These are phyloP conservation scores for Marchantia polymorpha DNA, from an alignment of 225 moss, liverwort and hornwort genomes.

Conservation along the genomic window DNA sequence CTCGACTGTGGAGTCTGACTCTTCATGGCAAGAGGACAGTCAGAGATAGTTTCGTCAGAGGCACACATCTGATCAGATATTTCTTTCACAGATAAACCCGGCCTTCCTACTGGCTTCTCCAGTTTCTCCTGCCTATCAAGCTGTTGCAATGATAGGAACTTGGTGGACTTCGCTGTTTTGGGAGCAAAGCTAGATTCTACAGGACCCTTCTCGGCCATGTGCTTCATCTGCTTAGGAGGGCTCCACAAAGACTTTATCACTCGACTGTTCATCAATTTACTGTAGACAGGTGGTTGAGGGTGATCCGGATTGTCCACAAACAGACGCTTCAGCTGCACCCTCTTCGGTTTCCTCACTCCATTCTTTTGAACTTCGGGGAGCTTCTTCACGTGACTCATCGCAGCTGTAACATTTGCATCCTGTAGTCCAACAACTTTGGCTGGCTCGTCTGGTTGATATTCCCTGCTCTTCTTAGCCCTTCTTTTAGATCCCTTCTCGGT, in stretches of 20 bases:
- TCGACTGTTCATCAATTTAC: constrained; percentile 22
- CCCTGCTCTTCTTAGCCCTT: not conserved
- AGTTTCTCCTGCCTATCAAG: constrained; percentile 31
- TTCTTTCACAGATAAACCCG: not conserved
- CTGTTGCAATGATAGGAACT: constrained; percentile 38
- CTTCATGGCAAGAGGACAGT: constrained; percentile 15
- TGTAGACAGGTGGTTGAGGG: constrained; percentile 1
- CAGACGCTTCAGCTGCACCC: constrained; percentile 45
- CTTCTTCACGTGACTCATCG: constrained; percentile 28
- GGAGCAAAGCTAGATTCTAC: constrained; percentile 11
- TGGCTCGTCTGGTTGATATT: not conserved
- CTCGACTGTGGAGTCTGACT: constrained; percentile 18
- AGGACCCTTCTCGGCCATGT: constrained; percentile 15
- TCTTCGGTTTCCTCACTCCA: constrained; percentile 44
- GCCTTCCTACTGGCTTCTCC: not conserved
- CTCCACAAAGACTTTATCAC: constrained; percentile 46
- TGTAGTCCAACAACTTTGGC: constrained; percentile 9
- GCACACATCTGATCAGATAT: constrained; percentile 26
- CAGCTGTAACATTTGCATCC: constrained; percentile 1
- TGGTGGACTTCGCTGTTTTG: constrained; percentile 32
- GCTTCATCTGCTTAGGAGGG: constrained; percentile 35
- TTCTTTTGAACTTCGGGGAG: constrained; percentile 47
- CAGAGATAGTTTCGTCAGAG: constrained; percentile 40
- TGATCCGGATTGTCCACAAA: constrained; percentile 30
- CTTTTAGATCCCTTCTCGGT: not conserved